Evolutionary conservation across 371 early-diverging fungal genomes (phyloP).

Genomic region (Syncephalastrum contaminatum): DNA sequence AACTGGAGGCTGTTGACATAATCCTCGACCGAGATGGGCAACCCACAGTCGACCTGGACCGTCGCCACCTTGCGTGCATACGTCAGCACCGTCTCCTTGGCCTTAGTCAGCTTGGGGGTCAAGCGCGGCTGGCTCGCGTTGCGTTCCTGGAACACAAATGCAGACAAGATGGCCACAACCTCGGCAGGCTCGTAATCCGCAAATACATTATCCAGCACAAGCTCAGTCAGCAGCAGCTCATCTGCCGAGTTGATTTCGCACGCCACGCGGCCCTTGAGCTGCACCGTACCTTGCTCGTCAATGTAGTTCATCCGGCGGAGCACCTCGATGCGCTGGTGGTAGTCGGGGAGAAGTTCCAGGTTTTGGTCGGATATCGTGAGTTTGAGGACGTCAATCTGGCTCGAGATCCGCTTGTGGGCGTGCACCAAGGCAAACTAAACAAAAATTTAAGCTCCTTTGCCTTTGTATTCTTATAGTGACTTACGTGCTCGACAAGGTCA

Average conservation of each 20-base stretch:
- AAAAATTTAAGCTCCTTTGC: no score
- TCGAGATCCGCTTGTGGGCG: conserved; percentile 62
- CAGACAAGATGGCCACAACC: conserved; percentile 93
- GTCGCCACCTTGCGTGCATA: conserved; percentile 74
- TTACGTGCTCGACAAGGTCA: conserved; percentile 76
- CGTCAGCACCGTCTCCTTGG: conserved; percentile 57
- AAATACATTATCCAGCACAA: conserved; percentile 96
- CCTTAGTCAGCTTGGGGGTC: conserved; percentile 62
- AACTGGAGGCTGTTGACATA: conserved; percentile 66
- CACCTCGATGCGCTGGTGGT: conserved; percentile 84
- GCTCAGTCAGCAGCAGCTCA: conserved; percentile 95
- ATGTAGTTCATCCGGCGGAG: conserved; percentile 78
- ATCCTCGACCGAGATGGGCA: conserved; percentile 56
- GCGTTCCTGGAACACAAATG: conserved; percentile 97
- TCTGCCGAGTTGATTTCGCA: conserved; percentile 98
- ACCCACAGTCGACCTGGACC: conserved; percentile 72
- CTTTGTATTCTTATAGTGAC: conserved; percentile 6
- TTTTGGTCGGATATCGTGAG: conserved; percentile 87
- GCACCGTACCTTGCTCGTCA: conserved; percentile 82
- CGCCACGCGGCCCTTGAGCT: conserved; percentile 99
- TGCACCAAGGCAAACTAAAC: conserved; percentile 72
- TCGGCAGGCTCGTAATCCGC: conserved; percentile 89
- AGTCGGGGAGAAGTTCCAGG: conserved; percentile 90
- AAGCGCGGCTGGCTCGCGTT: conserved; percentile 60
- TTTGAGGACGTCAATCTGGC: conserved; percentile 72